Evolutionary conservation across 768 basidiomycete genomes (phyloP).

Genomic region (Paxillus ammoniavirescens): DNA sequence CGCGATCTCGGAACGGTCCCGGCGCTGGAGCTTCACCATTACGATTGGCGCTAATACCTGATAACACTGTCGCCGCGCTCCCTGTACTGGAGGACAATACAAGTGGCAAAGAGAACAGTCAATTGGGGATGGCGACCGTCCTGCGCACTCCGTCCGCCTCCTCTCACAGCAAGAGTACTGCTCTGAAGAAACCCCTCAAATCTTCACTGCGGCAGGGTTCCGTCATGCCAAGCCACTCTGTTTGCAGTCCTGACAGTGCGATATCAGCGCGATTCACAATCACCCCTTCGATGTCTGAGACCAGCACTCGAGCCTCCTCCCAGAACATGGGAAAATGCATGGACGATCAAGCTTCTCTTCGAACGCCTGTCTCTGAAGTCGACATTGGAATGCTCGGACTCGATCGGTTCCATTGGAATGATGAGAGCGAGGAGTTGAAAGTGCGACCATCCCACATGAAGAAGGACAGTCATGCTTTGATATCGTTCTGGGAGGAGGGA

Average conservation of each 20-base stretch:
- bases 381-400: slow-evolving; percentile 27
- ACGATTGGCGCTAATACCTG: background rate
- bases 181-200: slow-evolving; percentile 8
- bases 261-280: background rate
- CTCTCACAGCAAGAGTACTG: background rate
- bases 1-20: slow-evolving; percentile 9
- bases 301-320: background rate
- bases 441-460: slow-evolving; percentile 13
- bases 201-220: slow-evolving; percentile 11
- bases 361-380: slow-evolving; percentile 15
- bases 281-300: slow-evolving; percentile 7
- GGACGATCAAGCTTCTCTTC: slow-evolving; percentile 12
- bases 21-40: slow-evolving; percentile 6
- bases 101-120: slow-evolving; percentile 1
- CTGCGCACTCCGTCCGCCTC: background rate
- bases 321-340: background rate
- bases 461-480: slow-evolving; percentile 20
- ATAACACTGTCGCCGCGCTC: background rate
- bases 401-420: slow-evolving; percentile 21
- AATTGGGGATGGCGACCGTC: background rate
- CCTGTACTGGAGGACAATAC: background rate
- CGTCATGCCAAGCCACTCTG: background rate
- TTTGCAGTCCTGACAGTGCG: background rate
- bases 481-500: slow-evolving; percentile 16
- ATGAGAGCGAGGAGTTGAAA: slow-evolving; percentile 13